Conservation (phyloP, 2,329 filamentous ascomycete genomes). For the Verruconis gallopava region DNA sequence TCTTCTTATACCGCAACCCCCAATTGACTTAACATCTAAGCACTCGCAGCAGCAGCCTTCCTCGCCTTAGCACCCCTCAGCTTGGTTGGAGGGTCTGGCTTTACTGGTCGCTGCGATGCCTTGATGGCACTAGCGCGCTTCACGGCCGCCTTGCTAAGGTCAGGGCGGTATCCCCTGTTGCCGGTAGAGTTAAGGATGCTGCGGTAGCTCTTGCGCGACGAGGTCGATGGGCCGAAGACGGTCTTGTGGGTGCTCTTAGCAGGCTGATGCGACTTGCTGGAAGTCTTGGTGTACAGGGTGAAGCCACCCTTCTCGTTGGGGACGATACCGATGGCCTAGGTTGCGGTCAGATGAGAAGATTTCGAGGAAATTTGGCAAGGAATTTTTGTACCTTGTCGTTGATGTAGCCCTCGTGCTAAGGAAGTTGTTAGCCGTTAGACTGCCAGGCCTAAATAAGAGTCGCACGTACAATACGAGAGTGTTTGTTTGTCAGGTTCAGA, state of each 20-base stretch:
- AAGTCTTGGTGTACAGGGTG: conserved; percentile 74
- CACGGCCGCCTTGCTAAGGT: conserved; percentile 51
- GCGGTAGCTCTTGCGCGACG: conserved; percentile 79
- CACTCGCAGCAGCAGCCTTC: conserved; percentile 53
- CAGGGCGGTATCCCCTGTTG: conserved; percentile 65
- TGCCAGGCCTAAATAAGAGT: conserved; percentile 9
- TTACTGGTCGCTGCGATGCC: conserved; percentile 63
- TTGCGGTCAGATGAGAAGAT: conserved; percentile 9
- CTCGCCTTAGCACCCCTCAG: conserved; percentile 66
- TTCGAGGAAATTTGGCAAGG: conserved; percentile 8
- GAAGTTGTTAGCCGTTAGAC: conserved; percentile 15
- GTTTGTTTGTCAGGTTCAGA: conserved; percentile 83
- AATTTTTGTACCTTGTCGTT: conserved; percentile 66
- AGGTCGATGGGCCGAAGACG: conserved; percentile 58
- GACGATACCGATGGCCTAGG: conserved; percentile 69
- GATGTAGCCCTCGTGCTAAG: conserved; percentile 77
- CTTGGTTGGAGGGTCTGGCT: conserved; percentile 62
- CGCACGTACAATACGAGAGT: conserved; percentile 68
- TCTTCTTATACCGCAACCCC: background rate
- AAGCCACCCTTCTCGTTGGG: conserved; percentile 67
- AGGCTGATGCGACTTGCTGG: conserved; percentile 58
- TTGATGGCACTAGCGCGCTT: conserved; percentile 78
- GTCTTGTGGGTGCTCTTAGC: conserved; percentile 50
- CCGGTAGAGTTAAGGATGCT: conserved; percentile 69
- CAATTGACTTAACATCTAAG: background rate